Conservation (phyloP, 257 asterid species). For the Rhazya stricta region DNA sequence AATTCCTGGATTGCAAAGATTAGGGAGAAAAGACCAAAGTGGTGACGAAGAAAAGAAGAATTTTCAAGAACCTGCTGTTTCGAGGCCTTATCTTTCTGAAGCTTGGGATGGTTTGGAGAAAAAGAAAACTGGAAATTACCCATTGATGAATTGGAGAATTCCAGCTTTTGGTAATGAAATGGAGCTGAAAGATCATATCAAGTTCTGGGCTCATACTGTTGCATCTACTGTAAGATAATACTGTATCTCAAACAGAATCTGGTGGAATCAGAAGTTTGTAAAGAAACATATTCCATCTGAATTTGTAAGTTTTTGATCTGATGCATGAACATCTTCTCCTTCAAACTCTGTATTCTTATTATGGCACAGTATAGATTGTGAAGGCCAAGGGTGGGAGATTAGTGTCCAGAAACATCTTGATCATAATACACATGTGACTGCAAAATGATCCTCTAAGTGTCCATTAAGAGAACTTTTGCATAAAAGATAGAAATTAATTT, state of each 20-base stretch:
- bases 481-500: background rate
- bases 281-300: background rate
- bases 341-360: background rate
- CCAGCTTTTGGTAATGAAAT: conserved; percentile 45
- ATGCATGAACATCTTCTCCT: background rate
- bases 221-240: conserved; percentile 58
- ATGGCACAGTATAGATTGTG: background rate
- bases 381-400: too few species aligned
- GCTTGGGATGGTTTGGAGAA: conserved; percentile 43
- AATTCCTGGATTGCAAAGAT: conserved; percentile 56
- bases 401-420: too few species aligned
- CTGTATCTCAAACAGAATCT: background rate
- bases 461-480: too few species aligned
- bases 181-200: conserved; percentile 63
- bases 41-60: background rate
- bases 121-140: conserved; percentile 5
- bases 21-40: conserved; percentile 23
- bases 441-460: too few species aligned
- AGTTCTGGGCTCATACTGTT: conserved; percentile 69
- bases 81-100: conserved; percentile 53
- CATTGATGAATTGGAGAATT: conserved; percentile 43
- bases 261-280: background rate
- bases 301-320: too few species aligned
- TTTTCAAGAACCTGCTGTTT: conserved; percentile 11
- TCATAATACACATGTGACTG: background rate